phyloP scores from a whole-genome alignment of 176 grass and related monocot genomes.

The Oryza glaberrima region DNA sequence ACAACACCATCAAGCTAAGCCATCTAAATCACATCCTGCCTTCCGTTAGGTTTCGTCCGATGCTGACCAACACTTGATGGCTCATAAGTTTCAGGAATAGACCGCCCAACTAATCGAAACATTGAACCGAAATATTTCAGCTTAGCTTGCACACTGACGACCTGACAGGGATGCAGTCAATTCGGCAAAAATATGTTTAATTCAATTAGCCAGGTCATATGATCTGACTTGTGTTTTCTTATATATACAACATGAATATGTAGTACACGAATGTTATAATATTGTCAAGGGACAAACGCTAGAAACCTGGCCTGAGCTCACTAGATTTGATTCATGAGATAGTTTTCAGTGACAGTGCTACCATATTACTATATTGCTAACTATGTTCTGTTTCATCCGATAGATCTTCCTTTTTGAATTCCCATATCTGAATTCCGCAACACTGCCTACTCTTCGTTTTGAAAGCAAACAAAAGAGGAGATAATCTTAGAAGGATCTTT shows the following conservation, averaged over 20 bases:
- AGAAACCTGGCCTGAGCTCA: constrained; percentile 13
- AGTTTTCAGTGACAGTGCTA: background rate
- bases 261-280: background rate
- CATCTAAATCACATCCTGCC: background rate
- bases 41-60: background rate
- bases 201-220: constrained; percentile 29
- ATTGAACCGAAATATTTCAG: constrained; percentile 33
- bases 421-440: background rate
- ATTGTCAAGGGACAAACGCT: background rate
- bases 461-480: constrained; percentile 29
- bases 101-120: constrained; percentile 22
- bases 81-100: constrained; percentile 30
- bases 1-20: background rate
- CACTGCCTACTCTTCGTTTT: constrained; percentile 2
- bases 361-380: background rate
- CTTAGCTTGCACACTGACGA: constrained; percentile 44
- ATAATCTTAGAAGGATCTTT: background rate
- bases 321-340: constrained; percentile 15
- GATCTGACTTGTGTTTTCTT: constrained; percentile 36
- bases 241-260: background rate
- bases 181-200: constrained; percentile 21
- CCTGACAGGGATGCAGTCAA: constrained; percentile 37
- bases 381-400: background rate
- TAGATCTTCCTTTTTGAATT: background rate
- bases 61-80: constrained; percentile 12